Evolutionary conservation across 2,329 filamentous ascomycete genomes (phyloP).

Genomic region (Colletotrichum caudatum): DNA sequence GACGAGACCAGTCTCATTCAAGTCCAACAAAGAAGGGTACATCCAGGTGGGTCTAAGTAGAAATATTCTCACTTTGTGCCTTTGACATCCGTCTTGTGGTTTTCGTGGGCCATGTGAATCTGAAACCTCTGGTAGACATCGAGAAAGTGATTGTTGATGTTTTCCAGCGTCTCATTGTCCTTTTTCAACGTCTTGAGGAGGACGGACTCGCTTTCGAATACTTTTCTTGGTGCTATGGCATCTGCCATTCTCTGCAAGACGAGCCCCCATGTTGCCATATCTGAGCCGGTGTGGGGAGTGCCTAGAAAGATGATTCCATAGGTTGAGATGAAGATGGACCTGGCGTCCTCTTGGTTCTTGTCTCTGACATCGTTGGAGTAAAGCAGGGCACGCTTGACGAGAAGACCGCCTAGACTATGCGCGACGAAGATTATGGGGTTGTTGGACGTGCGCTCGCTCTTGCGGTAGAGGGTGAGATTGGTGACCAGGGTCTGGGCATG

Average conservation of each 20-base stretch:
- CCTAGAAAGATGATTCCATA: slow-evolving; percentile 83
- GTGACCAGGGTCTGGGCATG: slow-evolving; percentile 78
- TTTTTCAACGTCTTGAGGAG: slow-evolving; percentile 78
- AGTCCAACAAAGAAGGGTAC: not conserved
- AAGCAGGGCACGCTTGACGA: slow-evolving; percentile 77
- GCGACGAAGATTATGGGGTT: slow-evolving; percentile 82
- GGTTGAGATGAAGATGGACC: slow-evolving; percentile 79
- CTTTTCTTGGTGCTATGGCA: slow-evolving; percentile 71
- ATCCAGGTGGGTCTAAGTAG: not conserved
- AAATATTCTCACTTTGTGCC: slow-evolving; percentile 63
- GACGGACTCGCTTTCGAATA: slow-evolving; percentile 76
- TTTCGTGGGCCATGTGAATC: slow-evolving; percentile 83
- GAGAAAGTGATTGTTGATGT: slow-evolving; percentile 79
- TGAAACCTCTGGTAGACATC: slow-evolving; percentile 78
- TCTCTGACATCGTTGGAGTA: slow-evolving; percentile 73
- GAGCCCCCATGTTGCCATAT: slow-evolving; percentile 75
- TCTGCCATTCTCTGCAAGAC: slow-evolving; percentile 76
- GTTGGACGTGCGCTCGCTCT: slow-evolving; percentile 65
- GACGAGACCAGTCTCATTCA: not conserved
- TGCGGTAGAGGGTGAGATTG: slow-evolving; percentile 72
- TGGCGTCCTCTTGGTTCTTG: slow-evolving; percentile 71
- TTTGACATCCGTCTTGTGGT: slow-evolving; percentile 76
- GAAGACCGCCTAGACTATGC: slow-evolving; percentile 79
- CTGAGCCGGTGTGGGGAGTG: slow-evolving; percentile 79
- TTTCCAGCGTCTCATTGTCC: slow-evolving; percentile 79